Percentiles rank a stretch among this genome's conserved stretches.
Evolutionary conservation across 108 stramenopile species (phyloP).

Genomic region (Pseudonitzschia delicatissima): DNA sequence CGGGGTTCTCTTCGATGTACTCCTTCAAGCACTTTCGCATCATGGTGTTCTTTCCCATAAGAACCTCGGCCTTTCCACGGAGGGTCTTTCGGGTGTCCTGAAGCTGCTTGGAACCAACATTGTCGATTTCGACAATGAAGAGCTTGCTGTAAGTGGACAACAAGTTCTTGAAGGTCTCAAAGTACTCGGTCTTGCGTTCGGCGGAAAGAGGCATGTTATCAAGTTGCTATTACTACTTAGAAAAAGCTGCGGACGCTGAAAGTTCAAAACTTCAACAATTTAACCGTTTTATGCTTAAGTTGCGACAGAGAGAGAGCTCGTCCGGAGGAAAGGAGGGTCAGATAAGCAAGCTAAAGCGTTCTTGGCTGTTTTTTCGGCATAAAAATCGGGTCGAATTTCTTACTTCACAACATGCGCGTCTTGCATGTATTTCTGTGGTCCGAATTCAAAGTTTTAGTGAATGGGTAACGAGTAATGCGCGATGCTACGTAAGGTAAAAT

Average conservation of each 20-base stretch:
- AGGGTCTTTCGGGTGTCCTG: conserved; percentile 89
- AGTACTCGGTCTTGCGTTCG: conserved; percentile 87
- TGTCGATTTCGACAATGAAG: conserved; percentile 96
- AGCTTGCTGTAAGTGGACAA: conserved; percentile 77
- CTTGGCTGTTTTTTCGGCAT: neutral
- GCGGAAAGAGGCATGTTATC: conserved; percentile 84
- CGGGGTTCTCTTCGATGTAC: conserved; percentile 91
- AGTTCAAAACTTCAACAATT: conserved; percentile 42
- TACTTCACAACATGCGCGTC: too few species aligned
- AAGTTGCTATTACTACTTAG: conserved; percentile 9
- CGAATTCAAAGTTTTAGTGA: neutral
- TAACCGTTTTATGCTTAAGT: conserved; percentile 40
- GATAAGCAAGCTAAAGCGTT: neutral
- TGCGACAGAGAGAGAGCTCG: too few species aligned
- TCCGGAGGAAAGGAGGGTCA: neutral
- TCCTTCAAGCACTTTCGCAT: conserved; percentile 95
- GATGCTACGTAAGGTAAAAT: too few species aligned
- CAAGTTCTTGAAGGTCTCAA: conserved; percentile 71
- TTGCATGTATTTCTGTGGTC: neutral
- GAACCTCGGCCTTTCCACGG: conserved; percentile 90
- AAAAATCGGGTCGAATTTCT: neutral
- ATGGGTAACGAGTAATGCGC: neutral
- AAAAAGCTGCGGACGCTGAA: conserved; percentile 44
- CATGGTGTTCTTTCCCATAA: conserved; percentile 99
- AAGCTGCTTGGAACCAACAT: conserved; percentile 98